Percentiles rank a stretch among this genome's conserved stretches.
Conservation (phyloP, 192 early-diverging fungal species). For the Coemansia sp. region DNA sequence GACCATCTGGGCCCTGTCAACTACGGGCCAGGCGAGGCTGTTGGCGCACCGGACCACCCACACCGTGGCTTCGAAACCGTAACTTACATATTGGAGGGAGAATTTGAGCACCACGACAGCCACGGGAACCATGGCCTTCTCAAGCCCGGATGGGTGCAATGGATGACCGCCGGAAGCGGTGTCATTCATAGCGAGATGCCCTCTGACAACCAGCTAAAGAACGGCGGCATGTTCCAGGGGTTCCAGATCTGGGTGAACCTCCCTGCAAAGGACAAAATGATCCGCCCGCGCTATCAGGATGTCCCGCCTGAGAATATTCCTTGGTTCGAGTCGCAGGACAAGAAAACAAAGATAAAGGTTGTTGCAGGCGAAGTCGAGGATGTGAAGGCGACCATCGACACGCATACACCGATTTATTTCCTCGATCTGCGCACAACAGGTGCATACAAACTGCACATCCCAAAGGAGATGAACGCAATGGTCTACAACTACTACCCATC, state of each 20-base stretch:
- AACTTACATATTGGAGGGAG: constrained; percentile 68
- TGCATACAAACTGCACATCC: constrained; percentile 51
- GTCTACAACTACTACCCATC: constrained; percentile 51
- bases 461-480: constrained; percentile 48
- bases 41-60: constrained; percentile 71
- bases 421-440: constrained; percentile 72
- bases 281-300: constrained; percentile 71
- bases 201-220: constrained; percentile 41
- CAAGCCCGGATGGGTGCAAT: constrained; percentile 69
- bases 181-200: constrained; percentile 79
- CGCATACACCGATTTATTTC: constrained; percentile 78
- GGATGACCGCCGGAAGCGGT: constrained; percentile 77
- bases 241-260: constrained; percentile 83
- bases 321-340: constrained; percentile 52
- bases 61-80: constrained; percentile 84
- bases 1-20: constrained; percentile 63
- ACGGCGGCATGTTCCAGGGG: constrained; percentile 48
- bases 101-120: constrained; percentile 75
- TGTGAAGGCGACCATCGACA: constrained; percentile 66
- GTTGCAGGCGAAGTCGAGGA: constrained; percentile 84
- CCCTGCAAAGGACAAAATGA: constrained; percentile 69
- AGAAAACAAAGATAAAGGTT: constrained; percentile 66
- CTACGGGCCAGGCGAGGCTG: constrained; percentile 58
- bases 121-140: constrained; percentile 69
- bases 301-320: constrained; percentile 66